Evolutionary conservation across 2,329 filamentous ascomycete genomes (phyloP), one percentile per base, ranked within the genome.

Genomic region (Myriosclerotinia curreyana): DNA sequence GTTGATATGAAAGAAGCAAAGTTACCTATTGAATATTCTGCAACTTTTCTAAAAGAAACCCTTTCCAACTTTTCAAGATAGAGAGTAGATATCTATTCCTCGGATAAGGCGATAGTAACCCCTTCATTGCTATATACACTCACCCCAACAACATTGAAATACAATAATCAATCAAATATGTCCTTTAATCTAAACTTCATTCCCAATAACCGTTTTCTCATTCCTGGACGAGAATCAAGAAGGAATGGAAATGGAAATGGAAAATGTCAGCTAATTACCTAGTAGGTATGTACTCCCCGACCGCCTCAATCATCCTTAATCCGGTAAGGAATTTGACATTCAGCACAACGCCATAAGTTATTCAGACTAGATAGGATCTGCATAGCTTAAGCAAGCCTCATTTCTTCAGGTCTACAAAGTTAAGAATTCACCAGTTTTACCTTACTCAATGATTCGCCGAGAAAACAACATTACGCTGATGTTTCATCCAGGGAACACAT

Each of bases 401-500:
- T 58, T 44, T 22, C n/a, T 49, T 22, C 28, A 15, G 20, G 17
- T 38, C 28, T 44, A n/a, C n/a, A n/a, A n/a, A n/a, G n/a, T n/a
- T n/a, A n/a, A n/a, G n/a, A n/a, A n/a, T n/a, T n/a, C n/a, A n/a
- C n/a, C n/a, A n/a, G n/a, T n/a, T n/a, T n/a, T n/a, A n/a, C n/a
- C n/a, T n/a, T n/a, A n/a, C 25, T 58, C 31, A 20, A 38, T 28
- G 58, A 52, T 60, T 49, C 44, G 44, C 46, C 36, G 58, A 38
- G 31, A 40, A 60, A 20, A 60, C n/a, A 31, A 48, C 48, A 46
- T 58, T 46, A 48, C 54, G 28, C 54, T 58, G 42, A 61, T 64
- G 61, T 64, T 64, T 64, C 61, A 64, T 61, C 59, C 59, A n/a
- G 59, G 59, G 44, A 53, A 38, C 36, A 61, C 42, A 40, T 48